Base-by-base conservation (phyloP, 768 basidiomycete species). In the Boletus vinaceobasis region DNA sequence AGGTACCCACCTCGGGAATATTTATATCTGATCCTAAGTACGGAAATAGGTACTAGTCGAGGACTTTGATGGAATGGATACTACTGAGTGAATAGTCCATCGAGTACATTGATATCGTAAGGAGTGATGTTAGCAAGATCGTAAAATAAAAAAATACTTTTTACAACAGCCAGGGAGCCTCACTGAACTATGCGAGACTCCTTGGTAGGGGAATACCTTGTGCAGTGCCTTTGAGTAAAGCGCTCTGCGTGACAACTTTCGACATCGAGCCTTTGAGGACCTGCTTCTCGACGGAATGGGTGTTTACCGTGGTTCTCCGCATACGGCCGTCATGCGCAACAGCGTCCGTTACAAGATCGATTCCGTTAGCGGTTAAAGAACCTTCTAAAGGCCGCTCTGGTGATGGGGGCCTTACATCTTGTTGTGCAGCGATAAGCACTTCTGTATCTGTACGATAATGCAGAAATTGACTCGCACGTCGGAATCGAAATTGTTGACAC, bases 261-360 rank as follows among this genome's bases (percentile, higher is more conserved):
- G 75, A 74, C 77, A 83, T 79, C 19, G 82, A 79, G 37, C 79
- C 77, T 62, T 79, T 82, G 65, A 82, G 73, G 58, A 78, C 71
- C 32, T 75, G 73, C 62, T 78, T 80, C 48, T 85, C 81, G 26
- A 78, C 73, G 0, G 74, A 61, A 54, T 46, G 70, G n/a, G 73
- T 65, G 26, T 67, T 68, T 36, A 71, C 67, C 5, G 69, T 74
- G 2, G 73, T 71, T 50, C 76, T 74, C 15, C 77, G 76, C 57
- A 74, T 58, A 15, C 79, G 75, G 14, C 68, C 61, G 19, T 80
- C 71, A 32, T 75, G 73, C 27, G 68, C 73, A 14, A 70, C 69
- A 35, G 73, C 65, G 36, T 71, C 65, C 26, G 69, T 66, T 33
- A 72, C 71, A 31, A 72, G 71, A 23, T 78, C 80, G n/a, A 69